Percentiles rank a stretch among this genome's conserved stretches.
Evolutionary conservation across 495 filamentous ascomycete genomes (phyloP).

Genomic region (Daldinia grandis): DNA sequence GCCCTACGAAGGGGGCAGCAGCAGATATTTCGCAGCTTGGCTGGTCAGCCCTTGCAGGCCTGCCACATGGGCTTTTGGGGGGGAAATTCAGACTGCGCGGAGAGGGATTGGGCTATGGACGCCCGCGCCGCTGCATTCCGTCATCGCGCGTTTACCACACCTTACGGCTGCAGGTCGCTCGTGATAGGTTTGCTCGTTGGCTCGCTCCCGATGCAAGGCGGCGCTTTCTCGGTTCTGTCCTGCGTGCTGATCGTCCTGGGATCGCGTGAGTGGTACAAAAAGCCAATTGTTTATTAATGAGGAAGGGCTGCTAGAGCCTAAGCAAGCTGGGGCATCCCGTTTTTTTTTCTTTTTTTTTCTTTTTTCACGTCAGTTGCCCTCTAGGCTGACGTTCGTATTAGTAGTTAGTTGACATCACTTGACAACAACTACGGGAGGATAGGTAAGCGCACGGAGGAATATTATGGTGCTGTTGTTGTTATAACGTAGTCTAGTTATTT

Average conservation of each 20-base stretch:
- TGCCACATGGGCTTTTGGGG: constrained; percentile 36
- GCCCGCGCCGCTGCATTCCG: constrained; percentile 32
- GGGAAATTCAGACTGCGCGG: background rate
- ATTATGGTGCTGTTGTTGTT: background rate
- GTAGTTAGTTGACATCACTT: background rate
- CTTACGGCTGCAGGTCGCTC: constrained; percentile 29
- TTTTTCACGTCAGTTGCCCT: constrained; percentile 17
- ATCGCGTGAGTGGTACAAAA: constrained; percentile 16
- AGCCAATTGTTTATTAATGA: constrained; percentile 23
- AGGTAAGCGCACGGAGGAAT: background rate
- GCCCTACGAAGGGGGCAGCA: constrained; percentile 16
- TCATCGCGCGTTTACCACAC: constrained; percentile 43
- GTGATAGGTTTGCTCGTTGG: constrained; percentile 41
- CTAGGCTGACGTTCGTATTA: constrained; percentile 18
- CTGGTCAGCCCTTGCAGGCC: constrained; percentile 36
- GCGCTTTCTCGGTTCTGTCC: constrained; percentile 48
- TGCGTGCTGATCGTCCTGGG: constrained; percentile 28
- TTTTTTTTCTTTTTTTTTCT: no score
- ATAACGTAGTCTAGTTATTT: background rate
- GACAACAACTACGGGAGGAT: background rate
- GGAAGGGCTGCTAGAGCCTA: constrained; percentile 8
- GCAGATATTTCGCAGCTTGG: constrained; percentile 4
- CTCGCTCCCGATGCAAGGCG: constrained; percentile 42
- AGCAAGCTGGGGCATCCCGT: background rate
- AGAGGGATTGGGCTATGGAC: constrained; percentile 23